These are phyloP conservation scores for Herpetospermum pedunculosum DNA, from an alignment of 306 rosid species.

Conservation along the genomic window DNA sequence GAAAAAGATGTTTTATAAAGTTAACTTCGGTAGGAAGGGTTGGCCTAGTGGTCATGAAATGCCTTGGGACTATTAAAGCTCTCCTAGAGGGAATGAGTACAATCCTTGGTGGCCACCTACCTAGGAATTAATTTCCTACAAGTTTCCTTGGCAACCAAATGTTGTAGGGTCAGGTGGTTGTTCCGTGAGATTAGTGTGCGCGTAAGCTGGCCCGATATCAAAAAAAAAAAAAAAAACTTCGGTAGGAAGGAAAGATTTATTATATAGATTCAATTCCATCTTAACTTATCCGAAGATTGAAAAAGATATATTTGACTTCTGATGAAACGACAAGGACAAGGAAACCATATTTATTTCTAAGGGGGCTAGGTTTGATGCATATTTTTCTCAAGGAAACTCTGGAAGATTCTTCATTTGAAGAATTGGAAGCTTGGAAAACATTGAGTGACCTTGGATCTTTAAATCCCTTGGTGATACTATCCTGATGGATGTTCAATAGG, in stretches of 20 bases:
- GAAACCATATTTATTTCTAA: background rate
- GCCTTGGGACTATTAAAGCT: no score
- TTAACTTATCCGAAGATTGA: background rate
- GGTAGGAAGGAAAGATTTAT: background rate
- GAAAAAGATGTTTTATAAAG: background rate
- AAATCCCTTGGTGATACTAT: background rate
- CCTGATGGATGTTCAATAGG: background rate
- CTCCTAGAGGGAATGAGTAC: no score
- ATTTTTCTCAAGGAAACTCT: background rate
- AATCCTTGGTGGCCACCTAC: no score
- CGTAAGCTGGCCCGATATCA: no score
- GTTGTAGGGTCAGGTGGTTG: no score
- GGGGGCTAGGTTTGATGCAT: background rate
- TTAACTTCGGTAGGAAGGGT: background rate
- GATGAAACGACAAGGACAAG: background rate
- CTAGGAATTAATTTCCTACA: no score
- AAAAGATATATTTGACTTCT: background rate
- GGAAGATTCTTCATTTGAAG: background rate
- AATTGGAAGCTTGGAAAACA: background rate
- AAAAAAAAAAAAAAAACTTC: no score
- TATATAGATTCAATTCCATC: background rate
- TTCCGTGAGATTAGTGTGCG: no score
- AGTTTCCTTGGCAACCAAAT: no score
- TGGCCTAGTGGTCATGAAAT: no score
- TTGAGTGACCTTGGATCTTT: background rate